Evolutionary conservation across 2,329 filamentous ascomycete species (phyloP).

Genomic region (Calonectria hongkongensis): DNA sequence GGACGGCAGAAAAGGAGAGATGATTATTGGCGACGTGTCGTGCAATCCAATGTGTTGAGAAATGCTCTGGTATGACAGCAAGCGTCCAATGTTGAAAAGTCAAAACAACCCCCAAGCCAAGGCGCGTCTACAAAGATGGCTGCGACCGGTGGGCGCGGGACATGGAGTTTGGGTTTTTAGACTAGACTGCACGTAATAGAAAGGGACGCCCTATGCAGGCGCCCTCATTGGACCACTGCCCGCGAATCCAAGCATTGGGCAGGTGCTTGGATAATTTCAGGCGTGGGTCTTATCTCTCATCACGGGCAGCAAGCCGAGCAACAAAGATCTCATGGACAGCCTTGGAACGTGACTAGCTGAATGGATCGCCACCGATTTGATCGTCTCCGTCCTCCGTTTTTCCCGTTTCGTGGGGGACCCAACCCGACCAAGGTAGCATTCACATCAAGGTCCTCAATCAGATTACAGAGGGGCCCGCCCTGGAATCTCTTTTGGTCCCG

Average conservation of each 20-base stretch:
- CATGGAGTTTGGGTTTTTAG: conserved; percentile 37
- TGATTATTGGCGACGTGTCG: not conserved
- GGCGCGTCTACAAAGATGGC: conserved; percentile 13
- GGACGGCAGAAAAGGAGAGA: not conserved
- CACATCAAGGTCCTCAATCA: conserved; percentile 12
- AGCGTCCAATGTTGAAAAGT: conserved; percentile 19
- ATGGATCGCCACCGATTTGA: conserved; percentile 40
- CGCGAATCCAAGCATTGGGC: conserved; percentile 28
- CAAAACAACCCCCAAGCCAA: conserved; percentile 19
- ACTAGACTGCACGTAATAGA: conserved; percentile 41
- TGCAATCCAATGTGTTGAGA: not conserved
- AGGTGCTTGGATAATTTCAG: conserved; percentile 37
- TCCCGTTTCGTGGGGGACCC: conserved; percentile 32
- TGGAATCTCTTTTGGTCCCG: conserved; percentile 37
- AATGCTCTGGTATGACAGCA: not conserved
- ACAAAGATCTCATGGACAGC: conserved; percentile 39
- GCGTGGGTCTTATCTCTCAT: conserved; percentile 32
- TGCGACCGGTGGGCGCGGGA: conserved; percentile 26
- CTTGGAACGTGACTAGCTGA: conserved; percentile 24
- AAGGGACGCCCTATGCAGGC: conserved; percentile 30
- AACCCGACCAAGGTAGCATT: conserved; percentile 18
- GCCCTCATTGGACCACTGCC: conserved; percentile 35
- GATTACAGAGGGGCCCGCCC: conserved; percentile 29
- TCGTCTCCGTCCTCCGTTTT: conserved; percentile 25
- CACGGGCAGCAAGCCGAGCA: conserved; percentile 7